Evolutionary conservation across 2,329 filamentous ascomycete genomes (phyloP), one percentile per base, ranked within the genome.

Genomic region (Aspergillaceae sp.): DNA sequence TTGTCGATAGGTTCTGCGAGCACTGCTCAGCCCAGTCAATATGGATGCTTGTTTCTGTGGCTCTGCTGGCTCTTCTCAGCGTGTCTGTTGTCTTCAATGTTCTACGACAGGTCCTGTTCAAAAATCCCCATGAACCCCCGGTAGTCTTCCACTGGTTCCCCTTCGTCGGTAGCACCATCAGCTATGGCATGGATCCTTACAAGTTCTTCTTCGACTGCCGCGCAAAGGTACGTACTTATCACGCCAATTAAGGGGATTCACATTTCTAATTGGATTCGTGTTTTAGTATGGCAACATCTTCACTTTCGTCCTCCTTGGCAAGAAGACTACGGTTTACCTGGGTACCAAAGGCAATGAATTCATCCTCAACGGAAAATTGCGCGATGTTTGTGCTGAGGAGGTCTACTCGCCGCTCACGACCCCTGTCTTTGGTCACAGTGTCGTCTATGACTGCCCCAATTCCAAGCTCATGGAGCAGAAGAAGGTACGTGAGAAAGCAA

Each of bases 401-500:
- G 86, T 94, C 53, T 94, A 94, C 70, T 84, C 80, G 46, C 84
- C 86, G 46, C 75, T 95, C 47, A 80, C 76, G 27, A 81, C 78
- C 4, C 79, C 79, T 40, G 79, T 83, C 3, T 94, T 94, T 63
- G 88, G 88, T 55, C 82, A 80, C 58, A 84, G 90, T 70, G 88
- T 94, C 28, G 86, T 94, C 45, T 94, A 94, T 64, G 88, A 94
- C 65, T 92, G 87, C 70, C 87, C 87, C 37, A 94, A 94, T 65
- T 76, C 87, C 48, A 94, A 94, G 71, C 78, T 94, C 62, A 94
- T 94, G 88, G 88, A 94, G 72, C 88, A 94, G 75, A 94, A 94
- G 75, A 92, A 91, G 80, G 86, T 89, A 65, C 51, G 69, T 28
- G 26, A 46, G 41, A 40, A 11, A n/a, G 38, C 11, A 19, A 19